These are phyloP conservation scores for Scedosporium apiospermum DNA, from an alignment of 2,329 filamentous ascomycete genomes.

Conservation along the genomic window DNA sequence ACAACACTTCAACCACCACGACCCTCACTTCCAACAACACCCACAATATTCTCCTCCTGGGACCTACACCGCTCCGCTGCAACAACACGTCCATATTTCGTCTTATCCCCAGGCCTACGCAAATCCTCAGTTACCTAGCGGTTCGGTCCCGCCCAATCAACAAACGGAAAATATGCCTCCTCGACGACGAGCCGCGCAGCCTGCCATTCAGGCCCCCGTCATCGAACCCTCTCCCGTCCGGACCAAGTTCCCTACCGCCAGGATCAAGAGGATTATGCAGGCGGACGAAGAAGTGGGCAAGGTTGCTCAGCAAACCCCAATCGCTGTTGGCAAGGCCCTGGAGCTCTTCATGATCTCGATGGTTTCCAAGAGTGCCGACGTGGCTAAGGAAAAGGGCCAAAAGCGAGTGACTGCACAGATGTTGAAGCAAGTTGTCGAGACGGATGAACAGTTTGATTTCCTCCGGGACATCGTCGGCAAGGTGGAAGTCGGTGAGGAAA, in stretches of 20 bases:
- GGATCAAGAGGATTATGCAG: slow-evolving; percentile 99
- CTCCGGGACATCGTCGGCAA: slow-evolving; percentile 82
- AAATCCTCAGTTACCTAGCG: slow-evolving; percentile 12
- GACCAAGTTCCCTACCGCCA: slow-evolving; percentile 92
- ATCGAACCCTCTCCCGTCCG: slow-evolving; percentile 64
- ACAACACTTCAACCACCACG: slow-evolving; percentile 6
- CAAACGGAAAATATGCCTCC: slow-evolving; percentile 25
- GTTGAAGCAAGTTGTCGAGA: slow-evolving; percentile 82
- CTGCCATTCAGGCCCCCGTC: slow-evolving; percentile 26
- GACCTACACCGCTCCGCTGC: background rate
- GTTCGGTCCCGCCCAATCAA: slow-evolving; percentile 12
- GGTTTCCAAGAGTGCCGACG: slow-evolving; percentile 76
- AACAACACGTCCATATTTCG: background rate
- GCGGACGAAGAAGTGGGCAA: slow-evolving; percentile 98
- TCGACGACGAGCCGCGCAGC: slow-evolving; percentile 25
- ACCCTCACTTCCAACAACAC: slow-evolving; percentile 5
- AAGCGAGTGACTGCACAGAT: slow-evolving; percentile 86
- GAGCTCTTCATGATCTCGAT: slow-evolving; percentile 97
- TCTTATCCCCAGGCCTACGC: slow-evolving; percentile 4
- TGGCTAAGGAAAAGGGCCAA: slow-evolving; percentile 72
- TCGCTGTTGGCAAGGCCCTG: slow-evolving; percentile 88
- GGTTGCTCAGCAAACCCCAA: slow-evolving; percentile 93
- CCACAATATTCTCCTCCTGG: slow-evolving; percentile 4
- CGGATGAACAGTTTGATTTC: slow-evolving; percentile 91
- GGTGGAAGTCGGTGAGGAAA: slow-evolving; percentile 52